These are phyloP conservation scores for Thelephora terrestris DNA, from an alignment of 1,284 basidiomycete species.

Conservation along the genomic window DNA sequence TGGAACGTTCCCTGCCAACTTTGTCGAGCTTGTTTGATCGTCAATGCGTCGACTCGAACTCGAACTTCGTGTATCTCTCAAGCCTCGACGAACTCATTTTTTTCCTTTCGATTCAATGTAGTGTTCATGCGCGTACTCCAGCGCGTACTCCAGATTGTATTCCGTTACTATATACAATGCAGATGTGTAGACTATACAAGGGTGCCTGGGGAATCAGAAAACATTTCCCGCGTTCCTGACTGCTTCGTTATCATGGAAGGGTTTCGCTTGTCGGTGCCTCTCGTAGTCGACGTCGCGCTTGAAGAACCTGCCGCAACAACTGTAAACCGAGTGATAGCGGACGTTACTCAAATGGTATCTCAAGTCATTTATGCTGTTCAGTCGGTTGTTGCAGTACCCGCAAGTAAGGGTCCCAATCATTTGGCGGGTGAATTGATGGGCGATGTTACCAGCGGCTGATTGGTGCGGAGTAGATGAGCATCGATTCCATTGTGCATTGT, in stretches of 20 bases:
- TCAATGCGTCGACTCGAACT: too few relatives aligned
- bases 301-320: constrained; percentile 33
- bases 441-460: constrained; percentile 20
- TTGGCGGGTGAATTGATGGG: constrained; percentile 25
- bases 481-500: background rate
- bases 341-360: constrained; percentile 26
- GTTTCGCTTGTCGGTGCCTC: constrained; percentile 15
- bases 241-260: too few relatives aligned
- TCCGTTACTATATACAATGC: background rate
- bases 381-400: constrained; percentile 25
- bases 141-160: background rate
- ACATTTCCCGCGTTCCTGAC: too few relatives aligned
- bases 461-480: background rate
- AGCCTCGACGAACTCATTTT: too few relatives aligned
- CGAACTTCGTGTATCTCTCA: too few relatives aligned
- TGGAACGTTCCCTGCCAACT: constrained; percentile 48
- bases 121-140: too few relatives aligned
- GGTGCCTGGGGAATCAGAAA: too few relatives aligned
- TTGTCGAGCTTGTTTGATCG: constrained; percentile 35
- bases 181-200: too few relatives aligned
- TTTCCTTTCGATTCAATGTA: too few relatives aligned
- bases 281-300: constrained; percentile 23
- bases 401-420: constrained; percentile 27
- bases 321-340: constrained; percentile 25
- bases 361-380: constrained; percentile 27